phyloP scores from a whole-genome alignment of 2,329 filamentous ascomycete genomes.

The Zymoseptoria pseudotritici region DNA sequence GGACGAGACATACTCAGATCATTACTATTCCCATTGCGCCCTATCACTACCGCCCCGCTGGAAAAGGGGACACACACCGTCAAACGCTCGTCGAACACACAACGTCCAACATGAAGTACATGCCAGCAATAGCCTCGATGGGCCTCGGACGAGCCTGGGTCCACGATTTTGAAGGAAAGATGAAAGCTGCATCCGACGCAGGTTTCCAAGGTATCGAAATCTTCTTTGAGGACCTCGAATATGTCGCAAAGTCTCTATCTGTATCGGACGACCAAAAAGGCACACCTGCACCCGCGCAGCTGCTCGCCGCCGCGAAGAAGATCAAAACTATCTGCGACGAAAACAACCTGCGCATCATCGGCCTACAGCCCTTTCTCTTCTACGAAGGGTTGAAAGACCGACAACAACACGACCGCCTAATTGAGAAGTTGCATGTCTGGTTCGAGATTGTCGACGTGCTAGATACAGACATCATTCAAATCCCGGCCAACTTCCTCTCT shows the following conservation, averaged over 20 bases:
- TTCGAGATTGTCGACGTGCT: slow-evolving; percentile 57
- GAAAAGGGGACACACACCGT: too few species aligned
- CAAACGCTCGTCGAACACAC: too few species aligned
- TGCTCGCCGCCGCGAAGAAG: slow-evolving; percentile 48
- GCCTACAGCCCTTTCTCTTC: slow-evolving; percentile 68
- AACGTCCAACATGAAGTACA: slow-evolving; percentile 38
- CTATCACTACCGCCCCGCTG: too few species aligned
- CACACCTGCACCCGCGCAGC: slow-evolving; percentile 37
- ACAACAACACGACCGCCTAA: slow-evolving; percentile 45
- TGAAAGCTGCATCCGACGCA: slow-evolving; percentile 57
- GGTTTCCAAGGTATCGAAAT: slow-evolving; percentile 64
- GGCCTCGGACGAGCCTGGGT: slow-evolving; percentile 66
- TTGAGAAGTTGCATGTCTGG: slow-evolving; percentile 63
- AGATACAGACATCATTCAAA: slow-evolving; percentile 62
- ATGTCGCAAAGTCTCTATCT: slow-evolving; percentile 39
- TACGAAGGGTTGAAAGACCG: slow-evolving; percentile 66
- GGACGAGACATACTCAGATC: too few species aligned
- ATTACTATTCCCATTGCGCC: too few species aligned
- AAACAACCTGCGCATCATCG: slow-evolving; percentile 53
- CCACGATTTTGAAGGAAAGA: slow-evolving; percentile 60
- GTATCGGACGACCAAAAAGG: slow-evolving; percentile 33
- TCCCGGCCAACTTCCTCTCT: slow-evolving; percentile 63
- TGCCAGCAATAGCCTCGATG: slow-evolving; percentile 65
- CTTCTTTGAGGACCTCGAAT: slow-evolving; percentile 67
- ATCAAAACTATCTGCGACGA: slow-evolving; percentile 51